phyloP scores from a whole-genome alignment of 352 stramenopile genomes.

The Pythium rishiriense region DNA sequence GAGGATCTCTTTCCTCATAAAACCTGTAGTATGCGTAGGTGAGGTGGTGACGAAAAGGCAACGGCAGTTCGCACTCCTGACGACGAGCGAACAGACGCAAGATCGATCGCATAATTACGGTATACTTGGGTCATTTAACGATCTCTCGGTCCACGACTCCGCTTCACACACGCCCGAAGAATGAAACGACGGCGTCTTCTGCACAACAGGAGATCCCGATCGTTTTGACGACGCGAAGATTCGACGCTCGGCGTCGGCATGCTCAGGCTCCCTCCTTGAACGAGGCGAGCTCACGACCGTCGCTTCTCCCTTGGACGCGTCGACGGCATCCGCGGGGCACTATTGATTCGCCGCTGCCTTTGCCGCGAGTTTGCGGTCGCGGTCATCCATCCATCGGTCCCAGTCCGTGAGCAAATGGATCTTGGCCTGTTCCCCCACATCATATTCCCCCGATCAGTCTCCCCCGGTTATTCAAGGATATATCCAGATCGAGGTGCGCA shows the following conservation, averaged over 20 bases:
- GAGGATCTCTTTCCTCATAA: no score
- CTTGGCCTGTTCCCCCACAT: conserved; percentile 49
- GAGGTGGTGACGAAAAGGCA: no score
- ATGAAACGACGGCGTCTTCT: not conserved
- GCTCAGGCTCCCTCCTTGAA: not conserved
- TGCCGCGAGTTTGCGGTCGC: conserved; percentile 55
- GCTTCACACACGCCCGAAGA: no score
- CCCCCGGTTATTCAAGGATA: no score
- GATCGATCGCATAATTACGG: conserved; percentile 27
- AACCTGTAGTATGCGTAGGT: no score
- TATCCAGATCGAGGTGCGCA: not conserved
- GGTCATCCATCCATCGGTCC: conserved; percentile 83
- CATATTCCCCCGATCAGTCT: no score
- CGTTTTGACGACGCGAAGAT: not conserved
- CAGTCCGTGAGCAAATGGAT: conserved; percentile 76
- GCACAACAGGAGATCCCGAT: not conserved
- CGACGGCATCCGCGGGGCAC: not conserved
- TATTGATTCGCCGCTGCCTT: conserved; percentile 35
- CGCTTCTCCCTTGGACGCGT: not conserved
- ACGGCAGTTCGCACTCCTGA: no score
- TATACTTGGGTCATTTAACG: conserved; percentile 23
- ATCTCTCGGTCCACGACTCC: not conserved
- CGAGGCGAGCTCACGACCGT: not conserved
- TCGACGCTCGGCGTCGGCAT: not conserved
- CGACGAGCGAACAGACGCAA: not conserved